phyloP scores from a whole-genome alignment of 129 eudicot species.

The Heracleum sosnowskyi region DNA sequence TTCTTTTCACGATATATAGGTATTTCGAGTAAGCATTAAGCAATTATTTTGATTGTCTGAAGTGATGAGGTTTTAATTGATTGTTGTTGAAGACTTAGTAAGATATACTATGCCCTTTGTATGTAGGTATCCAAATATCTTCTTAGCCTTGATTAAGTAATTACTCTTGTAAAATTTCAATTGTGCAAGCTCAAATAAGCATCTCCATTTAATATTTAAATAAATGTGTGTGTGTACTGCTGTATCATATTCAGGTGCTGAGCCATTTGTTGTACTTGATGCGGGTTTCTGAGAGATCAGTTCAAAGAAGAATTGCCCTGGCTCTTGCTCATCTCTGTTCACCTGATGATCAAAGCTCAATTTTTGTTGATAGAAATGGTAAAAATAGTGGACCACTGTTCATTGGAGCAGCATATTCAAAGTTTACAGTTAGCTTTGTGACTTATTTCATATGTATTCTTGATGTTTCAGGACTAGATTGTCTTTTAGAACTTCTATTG shows the following conservation, averaged over 20 bases:
- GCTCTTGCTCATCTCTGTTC: too few species aligned
- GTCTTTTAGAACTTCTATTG: constrained; percentile 70
- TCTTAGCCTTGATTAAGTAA: not conserved
- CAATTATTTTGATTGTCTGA: not conserved
- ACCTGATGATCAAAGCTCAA: constrained; percentile 61
- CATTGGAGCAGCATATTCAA: not conserved
- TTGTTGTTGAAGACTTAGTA: too few species aligned
- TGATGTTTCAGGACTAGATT: constrained; percentile 46
- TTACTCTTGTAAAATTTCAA: not conserved
- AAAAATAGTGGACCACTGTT: constrained; percentile 10
- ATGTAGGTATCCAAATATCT: not conserved
- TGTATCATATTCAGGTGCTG: constrained; percentile 47
- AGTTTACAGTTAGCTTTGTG: not conserved
- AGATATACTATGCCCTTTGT: not conserved
- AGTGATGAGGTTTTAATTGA: not conserved
- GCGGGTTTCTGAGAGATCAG: constrained; percentile 50
- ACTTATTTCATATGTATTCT: not conserved
- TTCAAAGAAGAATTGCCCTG: constrained; percentile 68
- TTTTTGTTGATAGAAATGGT: constrained; percentile 74
- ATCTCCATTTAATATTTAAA: not conserved
- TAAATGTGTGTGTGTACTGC: not conserved
- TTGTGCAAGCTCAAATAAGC: not conserved
- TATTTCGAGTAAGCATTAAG: not conserved
- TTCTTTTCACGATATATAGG: not conserved
- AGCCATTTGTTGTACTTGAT: constrained; percentile 65